Evolutionary conservation across 2,329 filamentous ascomycete genomes (phyloP), one percentile per base, ranked within the genome.

Genomic region (Clarireedia sp.): DNA sequence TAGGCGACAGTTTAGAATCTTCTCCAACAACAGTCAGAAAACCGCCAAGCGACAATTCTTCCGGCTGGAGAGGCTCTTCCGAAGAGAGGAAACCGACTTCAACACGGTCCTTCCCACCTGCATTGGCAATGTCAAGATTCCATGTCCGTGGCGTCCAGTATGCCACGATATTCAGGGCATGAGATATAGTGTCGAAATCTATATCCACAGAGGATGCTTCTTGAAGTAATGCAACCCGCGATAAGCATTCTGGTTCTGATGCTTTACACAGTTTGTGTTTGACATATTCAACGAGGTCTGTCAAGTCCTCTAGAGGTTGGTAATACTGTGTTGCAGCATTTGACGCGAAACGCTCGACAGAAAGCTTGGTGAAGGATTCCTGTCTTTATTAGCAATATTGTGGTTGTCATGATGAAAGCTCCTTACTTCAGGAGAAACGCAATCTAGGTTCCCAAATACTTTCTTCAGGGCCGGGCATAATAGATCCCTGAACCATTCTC

Each of bases 1-100:
- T 87, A 2, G 87, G 79, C 40, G 86, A 87, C 10, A 89, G 82
- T 60, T 83, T 81, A 40, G 77, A 76, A 64, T 90, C 82, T 64
- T 91, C 81, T 21, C 89, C 89, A 0, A 96, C 72, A 2, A 95
- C 87, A 0, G 84, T 86, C 51, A 96, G 73, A 54, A 90, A 79
- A 2, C 92, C 92, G 5, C 85, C 84, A 40, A 96, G 77, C 38
- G 86, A 86, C 12, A 96, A 72, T 61, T 96, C 89, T 68, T 91
- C 82, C 0, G 81, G 73, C 57, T 89, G 83, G 14, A 81, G 74
- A 14, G 85, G 78, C 3, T 74, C 73, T 61, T 90, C 85, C 10
- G 79, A 75, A 5, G 81, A 82, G 56, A 97, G 73, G 43, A 96
- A 78, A 16, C 92, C 92, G 19, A 96, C 81, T 68, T 97, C 92